Evolutionary conservation across 1,139 yeast genomes (phyloP).

Genomic region (Kodamaea plutei): DNA sequence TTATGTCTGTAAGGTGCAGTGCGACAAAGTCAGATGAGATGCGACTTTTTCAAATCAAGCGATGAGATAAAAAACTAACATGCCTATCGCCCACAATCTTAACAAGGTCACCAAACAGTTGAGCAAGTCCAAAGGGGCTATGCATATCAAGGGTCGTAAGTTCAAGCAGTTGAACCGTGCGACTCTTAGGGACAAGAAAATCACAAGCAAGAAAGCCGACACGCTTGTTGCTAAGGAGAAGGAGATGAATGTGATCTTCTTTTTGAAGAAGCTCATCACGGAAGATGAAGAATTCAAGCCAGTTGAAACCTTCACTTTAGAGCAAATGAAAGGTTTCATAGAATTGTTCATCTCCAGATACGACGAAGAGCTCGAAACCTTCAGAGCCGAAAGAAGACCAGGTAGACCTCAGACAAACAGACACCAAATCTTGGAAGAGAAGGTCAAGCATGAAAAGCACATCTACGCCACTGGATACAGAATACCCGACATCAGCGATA

Average conservation of each 20-base stretch:
- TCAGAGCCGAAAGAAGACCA: constrained; percentile 63
- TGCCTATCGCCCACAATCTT: constrained; percentile 79
- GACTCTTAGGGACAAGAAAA: constrained; percentile 72
- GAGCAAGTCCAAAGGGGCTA: constrained; percentile 53
- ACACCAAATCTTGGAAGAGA: constrained; percentile 64
- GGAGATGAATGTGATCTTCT: constrained; percentile 54
- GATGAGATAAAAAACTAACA: constrained; percentile 18
- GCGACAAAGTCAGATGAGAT: too few species aligned
- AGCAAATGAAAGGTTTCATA: constrained; percentile 59
- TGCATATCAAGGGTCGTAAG: constrained; percentile 88
- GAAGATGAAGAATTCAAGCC: constrained; percentile 39
- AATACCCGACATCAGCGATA: constrained; percentile 69
- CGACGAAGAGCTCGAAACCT: constrained; percentile 63
- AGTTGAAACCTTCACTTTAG: constrained; percentile 39
- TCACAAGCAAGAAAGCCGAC: constrained; percentile 52
- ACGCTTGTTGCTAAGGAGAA: constrained; percentile 57
- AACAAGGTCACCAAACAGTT: constrained; percentile 66
- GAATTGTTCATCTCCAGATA: constrained; percentile 63
- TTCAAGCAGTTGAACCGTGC: constrained; percentile 82
- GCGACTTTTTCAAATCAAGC: too few species aligned
- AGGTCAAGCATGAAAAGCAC: constrained; percentile 54
- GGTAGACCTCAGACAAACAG: constrained; percentile 81
- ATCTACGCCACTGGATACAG: constrained; percentile 67
- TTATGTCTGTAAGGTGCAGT: too few species aligned
- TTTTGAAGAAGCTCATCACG: constrained; percentile 60